Evolutionary conservation across 495 filamentous ascomycete species (phyloP), one percentile per base, ranked within the genome.

Genomic region (Aspergillus heteromorphus): DNA sequence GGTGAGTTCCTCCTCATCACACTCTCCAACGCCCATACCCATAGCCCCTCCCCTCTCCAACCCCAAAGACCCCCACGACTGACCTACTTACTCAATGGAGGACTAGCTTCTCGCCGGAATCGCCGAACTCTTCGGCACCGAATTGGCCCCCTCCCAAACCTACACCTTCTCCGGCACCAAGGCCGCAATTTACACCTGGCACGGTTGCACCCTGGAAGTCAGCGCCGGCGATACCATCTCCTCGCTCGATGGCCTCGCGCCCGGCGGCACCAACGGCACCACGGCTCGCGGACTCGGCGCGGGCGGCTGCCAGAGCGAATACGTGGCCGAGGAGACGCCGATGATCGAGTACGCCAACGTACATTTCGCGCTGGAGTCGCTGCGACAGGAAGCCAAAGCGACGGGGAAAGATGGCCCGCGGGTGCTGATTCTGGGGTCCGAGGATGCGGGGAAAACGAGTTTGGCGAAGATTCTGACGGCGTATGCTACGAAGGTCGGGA

Each of bases 111-210:
- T 88, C 36, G 79, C 78, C 34, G 93, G 93, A 58, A 90, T 84
- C 11, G 95, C 95, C 38, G 93, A 99, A 76, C 82, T 95, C 63
- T 96, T 97, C 73, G 95, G 95, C 65, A 93, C 91, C 45, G 92
- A 97, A 71, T 87, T 99, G 51, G 90, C 91, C 11, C 79, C 82
- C 11, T 87, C 85, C 53, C 84, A 87, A 51, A 77, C 78, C 1
- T 97, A 97, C 77, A 85, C 81, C 38, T 95, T 99, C 70, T 77
- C 78, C 27, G 88, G 89, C 17, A 84, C 81, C 31, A 95, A 95
- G 70, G 85, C 87, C 30, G 89, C 91, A 20, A 86, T 99, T 56
- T 92, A 85, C 71, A 95, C 91, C 40, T 95, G 87, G 85, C 82
- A 92, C 67, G 95, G 95, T 54, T 96, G 91, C 62, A 82, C 77